Percentiles rank a stretch among this genome's conserved stretches.
Conservation (phyloP, 1,139 yeast genomes). For the Lodderomyces beijingensis region DNA sequence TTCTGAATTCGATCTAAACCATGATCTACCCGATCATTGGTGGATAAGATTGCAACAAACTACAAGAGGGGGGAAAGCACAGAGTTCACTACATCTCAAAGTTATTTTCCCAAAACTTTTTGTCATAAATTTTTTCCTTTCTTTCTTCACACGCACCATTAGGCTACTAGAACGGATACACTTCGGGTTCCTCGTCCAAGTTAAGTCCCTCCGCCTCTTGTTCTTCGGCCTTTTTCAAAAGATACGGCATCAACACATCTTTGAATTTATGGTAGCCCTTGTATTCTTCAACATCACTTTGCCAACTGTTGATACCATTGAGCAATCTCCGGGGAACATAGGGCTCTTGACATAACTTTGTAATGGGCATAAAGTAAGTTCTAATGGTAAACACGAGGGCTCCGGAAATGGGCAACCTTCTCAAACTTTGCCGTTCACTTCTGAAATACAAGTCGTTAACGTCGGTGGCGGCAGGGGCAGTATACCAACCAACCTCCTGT, state of each 20-base stretch:
- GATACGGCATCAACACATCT: constrained; percentile 51
- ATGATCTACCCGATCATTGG: no score
- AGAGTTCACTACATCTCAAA: no score
- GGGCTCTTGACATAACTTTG: constrained; percentile 53
- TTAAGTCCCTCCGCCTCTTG: constrained; percentile 48
- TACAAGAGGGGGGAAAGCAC: no score
- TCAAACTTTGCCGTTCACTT: constrained; percentile 65
- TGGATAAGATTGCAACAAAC: no score
- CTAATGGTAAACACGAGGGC: constrained; percentile 61
- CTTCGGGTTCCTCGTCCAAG: constrained; percentile 32
- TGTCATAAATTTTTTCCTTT: no score
- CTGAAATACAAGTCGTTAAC: constrained; percentile 49
- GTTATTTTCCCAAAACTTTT: no score
- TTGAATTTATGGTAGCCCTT: constrained; percentile 54
- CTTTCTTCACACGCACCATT: no score
- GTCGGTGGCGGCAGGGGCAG: constrained; percentile 48
- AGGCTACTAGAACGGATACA: constrained; percentile 47
- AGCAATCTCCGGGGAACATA: constrained; percentile 55
- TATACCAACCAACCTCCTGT: constrained; percentile 54
- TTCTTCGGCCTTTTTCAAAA: constrained; percentile 45
- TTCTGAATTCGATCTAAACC: no score
- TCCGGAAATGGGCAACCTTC: constrained; percentile 59
- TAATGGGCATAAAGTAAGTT: constrained; percentile 57
- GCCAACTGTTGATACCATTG: constrained; percentile 57
- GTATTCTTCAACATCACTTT: constrained; percentile 53